Evolutionary conservation across 257 asterid genomes (phyloP).

Genomic region (Mentha longifolia): DNA sequence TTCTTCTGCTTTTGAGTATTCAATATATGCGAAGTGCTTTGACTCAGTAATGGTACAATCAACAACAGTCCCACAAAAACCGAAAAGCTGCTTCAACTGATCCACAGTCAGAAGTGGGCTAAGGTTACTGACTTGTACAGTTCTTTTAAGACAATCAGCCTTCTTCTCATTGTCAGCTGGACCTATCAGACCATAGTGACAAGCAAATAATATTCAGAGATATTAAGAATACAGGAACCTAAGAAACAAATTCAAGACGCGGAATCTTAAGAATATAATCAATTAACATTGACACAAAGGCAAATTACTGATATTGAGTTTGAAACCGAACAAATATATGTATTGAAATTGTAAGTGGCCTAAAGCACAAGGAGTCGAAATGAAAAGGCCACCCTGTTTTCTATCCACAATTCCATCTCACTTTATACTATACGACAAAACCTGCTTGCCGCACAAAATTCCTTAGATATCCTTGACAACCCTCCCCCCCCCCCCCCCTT

Average conservation of each 20-base stretch:
- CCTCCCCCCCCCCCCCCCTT: no score
- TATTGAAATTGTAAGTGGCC: constrained; percentile 8
- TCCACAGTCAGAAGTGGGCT: constrained; percentile 87
- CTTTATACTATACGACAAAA: not conserved
- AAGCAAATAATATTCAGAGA: constrained; percentile 24
- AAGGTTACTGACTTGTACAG: constrained; percentile 96
- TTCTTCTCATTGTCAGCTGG: constrained; percentile 59
- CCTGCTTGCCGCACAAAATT: not conserved
- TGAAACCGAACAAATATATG: constrained; percentile 2
- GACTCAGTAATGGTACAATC: constrained; percentile 89
- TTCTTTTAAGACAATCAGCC: constrained; percentile 69
- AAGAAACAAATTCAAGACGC: not conserved
- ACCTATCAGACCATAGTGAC: constrained; percentile 39
- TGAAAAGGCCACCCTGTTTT: not conserved
- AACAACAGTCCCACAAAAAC: constrained; percentile 76
- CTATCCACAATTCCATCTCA: not conserved
- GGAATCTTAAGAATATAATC: not conserved
- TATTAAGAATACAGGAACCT: constrained; percentile 4
- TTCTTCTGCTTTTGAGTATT: constrained; percentile 88
- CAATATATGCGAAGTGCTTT: constrained; percentile 93
- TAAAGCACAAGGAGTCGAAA: constrained; percentile 22
- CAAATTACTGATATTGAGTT: constrained; percentile 13
- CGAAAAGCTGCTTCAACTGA: constrained; percentile 96
- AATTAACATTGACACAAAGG: not conserved
- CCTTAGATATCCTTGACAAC: not conserved